These are phyloP conservation scores for Russula sp. DNA, from an alignment of 768 basidiomycete genomes.

Conservation along the genomic window DNA sequence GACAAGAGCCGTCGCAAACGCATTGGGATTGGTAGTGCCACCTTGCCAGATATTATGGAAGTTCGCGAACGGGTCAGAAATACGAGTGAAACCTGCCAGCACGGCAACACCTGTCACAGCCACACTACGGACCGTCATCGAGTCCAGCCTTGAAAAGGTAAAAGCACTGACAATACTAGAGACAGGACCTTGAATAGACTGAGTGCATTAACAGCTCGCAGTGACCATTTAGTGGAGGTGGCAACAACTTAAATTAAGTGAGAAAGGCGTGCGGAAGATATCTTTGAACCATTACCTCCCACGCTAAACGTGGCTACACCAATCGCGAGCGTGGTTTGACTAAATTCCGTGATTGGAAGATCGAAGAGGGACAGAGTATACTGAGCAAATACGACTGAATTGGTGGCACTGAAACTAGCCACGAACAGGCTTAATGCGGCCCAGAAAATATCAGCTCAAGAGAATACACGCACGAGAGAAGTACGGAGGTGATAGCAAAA, in stretches of 20 bases:
- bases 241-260: conserved; percentile 22
- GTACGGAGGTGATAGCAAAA: conserved; percentile 33
- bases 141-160: not conserved
- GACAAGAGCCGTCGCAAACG: conserved; percentile 26
- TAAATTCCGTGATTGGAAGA: conserved; percentile 19
- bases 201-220: conserved; percentile 24
- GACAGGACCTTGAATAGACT: conserved; percentile 25
- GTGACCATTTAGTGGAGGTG: conserved; percentile 28
- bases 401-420: conserved; percentile 22
- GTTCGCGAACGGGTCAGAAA: conserved; percentile 28
- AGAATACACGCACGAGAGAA: conserved; percentile 24
- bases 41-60: conserved; percentile 28
- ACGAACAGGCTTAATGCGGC: not conserved
- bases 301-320: conserved; percentile 23
- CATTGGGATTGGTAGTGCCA: conserved; percentile 24
- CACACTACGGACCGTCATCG: conserved; percentile 20
- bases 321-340: conserved; percentile 24
- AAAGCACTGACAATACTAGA: conserved; percentile 19
- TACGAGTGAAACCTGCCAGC: conserved; percentile 25
- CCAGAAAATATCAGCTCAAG: not conserved
- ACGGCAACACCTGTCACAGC: conserved; percentile 25
- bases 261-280: not conserved
- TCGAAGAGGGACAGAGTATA: conserved; percentile 23
- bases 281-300: conserved; percentile 14
- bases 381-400: conserved; percentile 26